Base-by-base conservation (phyloP, 208 protist genomes). In the Herpetomonas samuelpessoai region DNA sequence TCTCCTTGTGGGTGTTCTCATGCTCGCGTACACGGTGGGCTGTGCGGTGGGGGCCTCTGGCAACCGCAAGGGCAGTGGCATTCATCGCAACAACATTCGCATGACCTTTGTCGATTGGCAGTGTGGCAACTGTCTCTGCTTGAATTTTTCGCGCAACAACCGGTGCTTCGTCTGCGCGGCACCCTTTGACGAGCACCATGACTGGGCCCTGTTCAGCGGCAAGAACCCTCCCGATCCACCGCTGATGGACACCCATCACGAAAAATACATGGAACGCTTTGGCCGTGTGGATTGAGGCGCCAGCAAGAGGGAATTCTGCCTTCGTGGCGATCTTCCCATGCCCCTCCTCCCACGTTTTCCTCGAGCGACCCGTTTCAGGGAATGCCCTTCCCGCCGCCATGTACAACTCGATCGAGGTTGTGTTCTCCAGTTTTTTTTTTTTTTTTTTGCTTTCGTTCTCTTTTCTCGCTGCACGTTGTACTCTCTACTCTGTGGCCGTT, bases 21-120 rank as follows among this genome's bases (percentile, higher is more conserved):
- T 47, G 16, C 16, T 81, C 28, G 49, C 60, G 12, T 84, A 80
- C 35, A 35, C 73, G 12, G 29, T 88, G 29, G 85, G 76, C 21
- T 57, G 84, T 21, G 70, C 72, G 12, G 74, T 88, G 26, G 61
- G 71, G 1, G 49, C 65, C 39, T 65, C 72, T 27, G 54, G 58
- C 4, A 55, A 60, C 35, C 45, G 28, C n/a, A 52, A 45, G 2
- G 83, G 78, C 6, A 75, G 70, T 45, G 65, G 67, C 25, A 62
- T 87, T 24, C 68, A 66, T 6, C 87, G 87, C 21, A 82, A 94
- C 66, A 83, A 52, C 54, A 74, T 83, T 46, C 81, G 74, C 18
- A 64, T 60, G 2, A 77, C 65, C 12, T 95, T 78, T 50, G 74
- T 74, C 0, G 85, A 95, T 61, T 95, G 88, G 86, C 79, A 87